Base-by-base conservation (phyloP, 805 yeast genomes). In the Lipomyces japonicus region DNA sequence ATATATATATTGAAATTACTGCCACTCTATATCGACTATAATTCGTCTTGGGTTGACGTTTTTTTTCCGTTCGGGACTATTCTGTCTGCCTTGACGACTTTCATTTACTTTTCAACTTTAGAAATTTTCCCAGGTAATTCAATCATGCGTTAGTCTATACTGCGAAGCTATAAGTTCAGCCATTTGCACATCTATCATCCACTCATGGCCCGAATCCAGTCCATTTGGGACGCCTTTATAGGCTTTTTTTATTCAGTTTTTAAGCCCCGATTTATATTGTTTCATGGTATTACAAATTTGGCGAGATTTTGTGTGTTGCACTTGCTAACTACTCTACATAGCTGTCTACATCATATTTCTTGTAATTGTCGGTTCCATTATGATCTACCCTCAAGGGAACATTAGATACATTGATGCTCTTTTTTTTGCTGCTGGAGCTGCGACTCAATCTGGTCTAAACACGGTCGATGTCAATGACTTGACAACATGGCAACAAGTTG, bases 401-500 rank as follows among this genome's bases (percentile, higher is more conserved):
- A 68, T 71, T 21, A 46, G 62, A 6, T 93, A 91, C 65, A 82
- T 86, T 39, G 97, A 93, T 70, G 80, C 84, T 1, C 69, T 93
- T 30, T 86, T 91, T 65, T 71, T 86, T 48, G 76, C 89, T 0
- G 71, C 82, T 9, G 91, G 95, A 9, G 80, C 93, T 0, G 69
- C 83, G 1, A 88, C 97, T 1, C 96, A 91, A 64, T 95, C 96
- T 0, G 99, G 99, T 0, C 70, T 93, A 48, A 89, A 88, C 64
- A 84, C 96, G 21, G 72, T 86, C 22, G 79, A 88, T 60, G 57
- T 83, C 34, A 87, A 87, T 64, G 67, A 71, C 0, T 58, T 90
- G 49, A 68, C 74, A 0, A 65, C 85, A 39, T 91, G 83, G 69
- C 98, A 93, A 67, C 97, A 91, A 64, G 76, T 89, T 14, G 72